Conservation (phyloP, 306 rosid species). For the Vigna unguiculata region DNA sequence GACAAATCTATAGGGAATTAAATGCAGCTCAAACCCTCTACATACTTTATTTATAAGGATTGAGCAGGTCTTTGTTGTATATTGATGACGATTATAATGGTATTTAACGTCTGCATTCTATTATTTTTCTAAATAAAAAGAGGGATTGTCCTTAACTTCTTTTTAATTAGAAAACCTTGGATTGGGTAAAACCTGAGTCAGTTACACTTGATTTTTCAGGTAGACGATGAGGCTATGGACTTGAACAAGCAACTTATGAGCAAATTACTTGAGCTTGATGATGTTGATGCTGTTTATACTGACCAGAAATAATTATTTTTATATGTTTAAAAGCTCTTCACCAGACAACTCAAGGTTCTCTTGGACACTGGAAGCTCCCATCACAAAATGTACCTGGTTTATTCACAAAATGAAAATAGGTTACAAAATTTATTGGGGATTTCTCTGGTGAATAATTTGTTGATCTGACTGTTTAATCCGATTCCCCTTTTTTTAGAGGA, state of each 20-base stretch:
- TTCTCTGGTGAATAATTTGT: slow-evolving; percentile 37
- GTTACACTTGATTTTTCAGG: slow-evolving; percentile 63
- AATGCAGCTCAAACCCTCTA: slow-evolving; percentile 19
- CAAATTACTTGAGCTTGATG: slow-evolving; percentile 90
- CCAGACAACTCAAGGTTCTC: slow-evolving; percentile 40
- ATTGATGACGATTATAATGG: not conserved
- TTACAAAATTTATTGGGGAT: slow-evolving; percentile 18
- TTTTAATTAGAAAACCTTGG: not conserved
- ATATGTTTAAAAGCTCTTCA: slow-evolving; percentile 41
- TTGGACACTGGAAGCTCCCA: slow-evolving; percentile 20
- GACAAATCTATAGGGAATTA: slow-evolving; percentile 26
- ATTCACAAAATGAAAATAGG: slow-evolving; percentile 37
- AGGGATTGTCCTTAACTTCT: not conserved
- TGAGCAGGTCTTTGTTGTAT: slow-evolving; percentile 19
- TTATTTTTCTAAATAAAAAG: slow-evolving; percentile 11
- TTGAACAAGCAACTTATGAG: slow-evolving; percentile 86
- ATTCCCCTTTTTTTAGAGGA: slow-evolving; percentile 10
- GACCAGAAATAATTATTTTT: slow-evolving; percentile 70
- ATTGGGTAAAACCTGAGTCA: slow-evolving; percentile 7
- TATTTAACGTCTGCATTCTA: not conserved
- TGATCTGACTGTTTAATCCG: slow-evolving; percentile 38
- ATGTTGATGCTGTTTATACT: slow-evolving; percentile 93
- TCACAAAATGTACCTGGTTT: slow-evolving; percentile 37
- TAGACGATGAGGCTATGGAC: slow-evolving; percentile 90
- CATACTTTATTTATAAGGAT: slow-evolving; percentile 22